Base-by-base conservation (phyloP, 2,329 filamentous ascomycete genomes). In the Trichoderma polysporum region DNA sequence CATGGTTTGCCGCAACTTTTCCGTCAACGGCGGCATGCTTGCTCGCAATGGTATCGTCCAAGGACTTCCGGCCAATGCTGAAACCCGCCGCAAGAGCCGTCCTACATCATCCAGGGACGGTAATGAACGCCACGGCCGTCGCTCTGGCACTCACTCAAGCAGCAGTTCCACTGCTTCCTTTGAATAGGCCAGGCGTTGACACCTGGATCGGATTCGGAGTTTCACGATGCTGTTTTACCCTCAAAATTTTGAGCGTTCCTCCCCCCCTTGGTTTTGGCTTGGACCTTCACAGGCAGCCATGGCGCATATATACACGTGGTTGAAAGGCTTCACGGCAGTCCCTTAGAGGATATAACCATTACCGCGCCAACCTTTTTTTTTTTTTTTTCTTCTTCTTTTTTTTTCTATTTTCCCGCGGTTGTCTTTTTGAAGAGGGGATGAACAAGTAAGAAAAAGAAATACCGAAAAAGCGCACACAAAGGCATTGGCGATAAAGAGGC, bases 1-100 rank as follows among this genome's bases (percentile, higher is more conserved):
- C 80, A 94, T 97, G 88, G 95, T 97, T 72, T 97, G 94, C 84
- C 91, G 93, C 71, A 97, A 97, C 84, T 97, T 97, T 81, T 97
- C 93, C 66, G 92, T 96, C 79, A 97, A 97, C 77, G 93, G 96
- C 74, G 94, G 94, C 77, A 97, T 97, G 93, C 83, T 90, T 70
- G 88, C 87, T 69, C 85, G 87, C 70, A 90, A 90, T 74, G 88
- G 88, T 50, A 88, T 90, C 69, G 87, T 90, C 70, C 88, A 90
- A 78, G 88, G 88, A 58, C 82, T 90, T 41, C 88, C 88, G 15
- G 85, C 83, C 66, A 82, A 83, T 71, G 58, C 68, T 25, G 80
- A 86, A 65, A 79, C 75, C 69, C 79, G 79, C 74, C 85, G 81
- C 45, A 84, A 84, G 78, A 83, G 82, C 77, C 82, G 84, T 69